Evolutionary conservation across 352 stramenopile species (phyloP), one percentile per base, ranked within the genome.

Genomic region (Globisporangium sylvaticum): DNA sequence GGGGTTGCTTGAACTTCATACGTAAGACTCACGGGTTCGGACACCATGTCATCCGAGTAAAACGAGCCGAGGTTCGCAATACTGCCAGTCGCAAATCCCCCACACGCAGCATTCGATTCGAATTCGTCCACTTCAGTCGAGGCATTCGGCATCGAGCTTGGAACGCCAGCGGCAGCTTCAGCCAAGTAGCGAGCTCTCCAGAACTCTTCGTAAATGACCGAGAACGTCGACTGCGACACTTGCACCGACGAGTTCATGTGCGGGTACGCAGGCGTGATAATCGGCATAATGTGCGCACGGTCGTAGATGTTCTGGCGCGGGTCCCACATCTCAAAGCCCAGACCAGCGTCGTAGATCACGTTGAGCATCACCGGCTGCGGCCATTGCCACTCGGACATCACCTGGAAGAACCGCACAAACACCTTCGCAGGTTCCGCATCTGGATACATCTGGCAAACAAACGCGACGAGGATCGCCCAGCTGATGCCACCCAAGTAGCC

Each of bases 221-320:
- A 87, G 34, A 98, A 91, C 53, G 97, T 97, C 22, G 93, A 89
- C 53, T 94, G 75, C 4, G 90, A 97, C 22, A 99, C 95, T 76
- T 98, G 98, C 48, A 98, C 98, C 0, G 96, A 92, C 42, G 96
- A 99, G 75, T 99, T 99, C 97, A 99, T 99, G 58, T 94, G 91
- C 4, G 97, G 97, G 75, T 99, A 99, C 64, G 94, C 95, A 1
- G 97, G 97, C 4, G 97, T 99, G 68, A 99, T 98, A 62, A 99
- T 98, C 20, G 97, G 97, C 96, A 99, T 99, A 32, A 99, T 86
- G 69, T 99, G 95, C 9, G 82, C 89, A 9, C 87, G 81, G 80
- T 98, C 94, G 59, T 88, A 91, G 37, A 94, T 66, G 69, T 87
- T 93, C 46, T 88, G 74, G 14, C 79, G 82, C 55, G 89, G 87